Evolutionary conservation across 495 filamentous ascomycete species (phyloP), one percentile per base, ranked within the genome.

Genomic region (Talaromyces thailandensis): DNA sequence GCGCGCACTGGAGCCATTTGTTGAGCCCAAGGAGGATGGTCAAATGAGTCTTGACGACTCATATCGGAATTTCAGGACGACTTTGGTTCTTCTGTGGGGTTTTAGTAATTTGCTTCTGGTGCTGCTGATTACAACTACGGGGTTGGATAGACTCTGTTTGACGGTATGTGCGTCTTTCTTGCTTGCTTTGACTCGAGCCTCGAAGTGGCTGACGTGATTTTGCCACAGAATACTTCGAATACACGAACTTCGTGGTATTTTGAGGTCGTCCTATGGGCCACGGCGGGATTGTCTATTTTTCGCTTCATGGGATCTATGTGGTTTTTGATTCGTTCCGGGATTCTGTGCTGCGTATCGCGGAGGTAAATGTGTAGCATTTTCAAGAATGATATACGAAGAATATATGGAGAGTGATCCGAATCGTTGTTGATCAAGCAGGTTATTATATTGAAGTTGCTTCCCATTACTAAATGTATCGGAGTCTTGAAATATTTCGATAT

Each of bases 41-140:
- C 83, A 87, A 73, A 95, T 92, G 79, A 90, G 88, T 5, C 83
- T 97, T 60, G 95, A 98, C 62, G 94, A 98, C 71, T 95, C 91
- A 25, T 98, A 98, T 84, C 97, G 96, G 81, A 92, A 89, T 77
- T 98, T 98, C 92, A 79, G 94, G 75, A 98, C 94, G 8, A 88
- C 87, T 62, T 82, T 98, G 29, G 90, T 97, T 52, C 88, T 91
- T 21, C 75, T 84, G 4, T 98, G 95, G 95, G 88, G 97, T 65
- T 96, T 97, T 75, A 93, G 91, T 37, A 98, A 98, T 75, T 87
- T 84, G 60, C 69, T 92, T 32, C 74, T 98, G 55, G 88, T 88
- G n/a, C 86, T 97, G 55, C 82, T 87, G 68, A 95, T 98, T 67
- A 97, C 92, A 23, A 93, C 86, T 65, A 88, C 94, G 64, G 88